phyloP scores from a whole-genome alignment of 1,139 yeast genomes.

The Suhomyces chickasaworum region DNA sequence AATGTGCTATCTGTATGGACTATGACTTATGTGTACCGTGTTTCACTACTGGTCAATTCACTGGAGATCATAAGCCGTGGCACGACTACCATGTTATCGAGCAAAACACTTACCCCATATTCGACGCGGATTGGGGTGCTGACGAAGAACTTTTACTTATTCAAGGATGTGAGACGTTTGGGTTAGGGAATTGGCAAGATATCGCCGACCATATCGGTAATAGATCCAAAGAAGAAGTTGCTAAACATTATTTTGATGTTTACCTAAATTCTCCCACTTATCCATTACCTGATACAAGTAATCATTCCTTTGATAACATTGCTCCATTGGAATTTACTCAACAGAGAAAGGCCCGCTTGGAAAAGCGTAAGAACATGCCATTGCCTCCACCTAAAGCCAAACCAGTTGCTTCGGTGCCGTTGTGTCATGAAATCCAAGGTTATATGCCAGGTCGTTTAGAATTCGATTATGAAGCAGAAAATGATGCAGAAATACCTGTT shows the following conservation, averaged over 20 bases:
- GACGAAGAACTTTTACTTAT: constrained; percentile 88
- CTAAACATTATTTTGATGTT: constrained; percentile 70
- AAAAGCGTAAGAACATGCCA: constrained; percentile 61
- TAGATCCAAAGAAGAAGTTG: constrained; percentile 88
- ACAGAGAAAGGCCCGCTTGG: constrained; percentile 70
- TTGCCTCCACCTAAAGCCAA: constrained; percentile 79
- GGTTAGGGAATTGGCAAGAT: constrained; percentile 97
- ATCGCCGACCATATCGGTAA: constrained; percentile 94
- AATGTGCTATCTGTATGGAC: constrained; percentile 91
- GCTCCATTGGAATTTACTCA: constrained; percentile 71
- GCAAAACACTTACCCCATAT: constrained; percentile 92
- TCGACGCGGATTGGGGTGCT: constrained; percentile 94
- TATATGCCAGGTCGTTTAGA: constrained; percentile 98
- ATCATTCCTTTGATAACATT: constrained; percentile 51
- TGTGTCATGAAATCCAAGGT: constrained; percentile 96
- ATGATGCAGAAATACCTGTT: constrained; percentile 91
- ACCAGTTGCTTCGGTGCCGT: constrained; percentile 89
- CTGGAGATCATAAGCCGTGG: constrained; percentile 90
- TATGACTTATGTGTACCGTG: constrained; percentile 97
- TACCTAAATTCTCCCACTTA: constrained; percentile 71
- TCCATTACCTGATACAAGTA: constrained; percentile 81
- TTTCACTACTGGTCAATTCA: constrained; percentile 78
- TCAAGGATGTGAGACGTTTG: constrained; percentile 89
- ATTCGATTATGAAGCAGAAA: constrained; percentile 94
- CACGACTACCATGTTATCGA: constrained; percentile 92